Conservation (phyloP, 495 filamentous ascomycete species). For the Penicillium simplicissimum region DNA sequence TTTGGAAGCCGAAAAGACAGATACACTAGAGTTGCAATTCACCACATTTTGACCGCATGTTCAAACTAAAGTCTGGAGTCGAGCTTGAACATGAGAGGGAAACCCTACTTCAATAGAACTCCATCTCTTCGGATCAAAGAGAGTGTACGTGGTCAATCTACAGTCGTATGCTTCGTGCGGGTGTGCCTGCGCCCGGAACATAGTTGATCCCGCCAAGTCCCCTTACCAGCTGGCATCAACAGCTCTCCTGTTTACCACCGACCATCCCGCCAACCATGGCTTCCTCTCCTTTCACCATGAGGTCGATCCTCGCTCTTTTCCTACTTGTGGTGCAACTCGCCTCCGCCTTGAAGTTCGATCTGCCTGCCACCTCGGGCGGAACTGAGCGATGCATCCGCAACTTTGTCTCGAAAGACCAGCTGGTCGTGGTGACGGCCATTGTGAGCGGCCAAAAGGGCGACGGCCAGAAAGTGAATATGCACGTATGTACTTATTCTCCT, state of each 20-base stretch:
- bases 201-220: constrained; percentile 26
- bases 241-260: constrained; percentile 31
- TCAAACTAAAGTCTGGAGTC: no score
- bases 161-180: background rate
- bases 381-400: constrained; percentile 92
- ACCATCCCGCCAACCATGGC: constrained; percentile 35
- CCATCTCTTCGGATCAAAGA: background rate
- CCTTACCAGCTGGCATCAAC: constrained; percentile 40
- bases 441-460: constrained; percentile 83
- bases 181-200: constrained; percentile 18
- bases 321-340: constrained; percentile 57
- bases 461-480: constrained; percentile 92
- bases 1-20: no score
- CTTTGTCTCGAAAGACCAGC: constrained; percentile 87
- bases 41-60: no score
- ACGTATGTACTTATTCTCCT: constrained; percentile 59
- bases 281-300: constrained; percentile 36
- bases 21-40: no score
- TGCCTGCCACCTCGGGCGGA: constrained; percentile 66
- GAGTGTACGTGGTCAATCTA: background rate
- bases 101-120: background rate
- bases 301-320: constrained; percentile 38
- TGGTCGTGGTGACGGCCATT: constrained; percentile 97
- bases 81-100: no score
- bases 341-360: constrained; percentile 89